Conservation (phyloP, 1,139 yeast species). For the Sugiyamaella neomexicana region DNA sequence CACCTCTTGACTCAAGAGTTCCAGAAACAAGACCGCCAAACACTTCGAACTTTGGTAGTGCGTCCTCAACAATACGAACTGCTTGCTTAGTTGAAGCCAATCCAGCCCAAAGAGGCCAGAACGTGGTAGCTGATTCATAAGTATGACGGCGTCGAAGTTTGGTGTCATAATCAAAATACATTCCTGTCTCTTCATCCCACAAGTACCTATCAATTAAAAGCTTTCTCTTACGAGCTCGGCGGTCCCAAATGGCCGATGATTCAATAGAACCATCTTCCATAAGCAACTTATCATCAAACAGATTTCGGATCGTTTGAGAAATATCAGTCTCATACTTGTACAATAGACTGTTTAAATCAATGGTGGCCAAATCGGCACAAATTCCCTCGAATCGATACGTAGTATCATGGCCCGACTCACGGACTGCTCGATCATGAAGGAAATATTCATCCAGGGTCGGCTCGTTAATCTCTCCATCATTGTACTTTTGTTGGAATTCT, state of each 20-base stretch:
- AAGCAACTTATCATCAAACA: slow-evolving; percentile 53
- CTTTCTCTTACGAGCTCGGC: slow-evolving; percentile 57
- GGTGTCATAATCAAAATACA: slow-evolving; percentile 84
- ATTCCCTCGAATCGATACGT: slow-evolving; percentile 85
- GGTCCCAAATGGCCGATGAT: slow-evolving; percentile 58
- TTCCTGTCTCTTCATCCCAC: slow-evolving; percentile 81
- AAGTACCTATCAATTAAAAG: slow-evolving; percentile 62
- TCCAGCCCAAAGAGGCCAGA: slow-evolving; percentile 93
- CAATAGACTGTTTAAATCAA: slow-evolving; percentile 81
- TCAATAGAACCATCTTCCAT: slow-evolving; percentile 48
- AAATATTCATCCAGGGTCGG: slow-evolving; percentile 86
- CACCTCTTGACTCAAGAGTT: slow-evolving; percentile 74
- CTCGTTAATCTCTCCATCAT: slow-evolving; percentile 62
- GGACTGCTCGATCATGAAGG: slow-evolving; percentile 89
- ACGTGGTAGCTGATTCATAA: slow-evolving; percentile 86
- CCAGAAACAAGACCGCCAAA: slow-evolving; percentile 91
- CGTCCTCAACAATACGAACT: slow-evolving; percentile 53
- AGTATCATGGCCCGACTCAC: slow-evolving; percentile 97
- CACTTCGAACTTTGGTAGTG: slow-evolving; percentile 75
- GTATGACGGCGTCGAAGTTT: slow-evolving; percentile 54
- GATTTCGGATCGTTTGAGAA: slow-evolving; percentile 58
- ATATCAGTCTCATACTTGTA: slow-evolving; percentile 92
- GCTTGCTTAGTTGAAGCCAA: slow-evolving; percentile 78
- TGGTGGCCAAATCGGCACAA: slow-evolving; percentile 87
- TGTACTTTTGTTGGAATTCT: slow-evolving; percentile 74